phyloP scores from a whole-genome alignment of 108 stramenopile genomes.

The Nitzschia sp. region DNA sequence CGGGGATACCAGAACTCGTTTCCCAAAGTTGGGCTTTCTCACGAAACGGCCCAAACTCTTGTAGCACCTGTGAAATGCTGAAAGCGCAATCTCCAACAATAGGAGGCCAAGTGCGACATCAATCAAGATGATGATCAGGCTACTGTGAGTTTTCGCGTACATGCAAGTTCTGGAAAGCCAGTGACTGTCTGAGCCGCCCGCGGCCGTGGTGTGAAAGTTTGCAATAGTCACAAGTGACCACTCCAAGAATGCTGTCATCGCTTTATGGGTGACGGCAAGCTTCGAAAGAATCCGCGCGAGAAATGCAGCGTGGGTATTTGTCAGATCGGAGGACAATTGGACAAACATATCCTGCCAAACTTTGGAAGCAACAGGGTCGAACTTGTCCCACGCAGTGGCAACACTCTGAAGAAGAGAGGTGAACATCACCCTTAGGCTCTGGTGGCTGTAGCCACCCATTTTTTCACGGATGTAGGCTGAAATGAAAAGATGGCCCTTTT shows the following conservation, averaged over 20 bases:
- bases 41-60: background rate
- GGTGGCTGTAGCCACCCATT: background rate
- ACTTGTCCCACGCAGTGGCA: background rate
- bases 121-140: constrained; percentile 10
- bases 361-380: background rate
- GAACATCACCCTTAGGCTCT: background rate
- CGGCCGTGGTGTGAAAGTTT: background rate
- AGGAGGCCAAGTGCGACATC: constrained; percentile 17
- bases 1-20: background rate
- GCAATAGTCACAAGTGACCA: background rate
- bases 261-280: background rate
- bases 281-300: no score
- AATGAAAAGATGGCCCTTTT: background rate
- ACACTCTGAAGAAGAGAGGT: background rate
- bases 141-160: constrained; percentile 11
- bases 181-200: background rate
- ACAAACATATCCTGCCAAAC: background rate
- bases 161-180: background rate
- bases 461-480: background rate
- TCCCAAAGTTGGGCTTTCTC: background rate
- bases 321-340: background rate
- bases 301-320: background rate
- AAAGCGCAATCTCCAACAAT: constrained; percentile 18
- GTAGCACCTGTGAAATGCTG: background rate
- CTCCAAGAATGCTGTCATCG: background rate